These are phyloP conservation scores for Phyllosticta ampelicida DNA, from an alignment of 2,329 filamentous ascomycete species.

Conservation along the genomic window DNA sequence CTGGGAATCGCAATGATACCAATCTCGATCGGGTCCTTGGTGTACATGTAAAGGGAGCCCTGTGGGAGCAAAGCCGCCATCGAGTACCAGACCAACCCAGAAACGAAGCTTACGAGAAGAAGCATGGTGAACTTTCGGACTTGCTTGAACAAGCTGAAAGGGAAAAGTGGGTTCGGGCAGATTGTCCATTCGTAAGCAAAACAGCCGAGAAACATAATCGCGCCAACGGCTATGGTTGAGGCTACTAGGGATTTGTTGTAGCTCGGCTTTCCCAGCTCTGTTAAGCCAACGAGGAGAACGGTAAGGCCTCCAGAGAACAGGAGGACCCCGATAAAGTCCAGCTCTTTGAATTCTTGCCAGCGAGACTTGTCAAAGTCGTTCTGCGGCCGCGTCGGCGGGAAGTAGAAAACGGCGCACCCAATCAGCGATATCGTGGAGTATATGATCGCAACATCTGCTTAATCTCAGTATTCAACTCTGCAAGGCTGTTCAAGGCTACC, in stretches of 20 bases:
- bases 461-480: constrained; percentile 33
- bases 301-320: constrained; percentile 37
- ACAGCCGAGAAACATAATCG: constrained; percentile 15
- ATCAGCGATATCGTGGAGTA: constrained; percentile 30
- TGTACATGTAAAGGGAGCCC: constrained; percentile 16
- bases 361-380: constrained; percentile 17
- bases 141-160: constrained; percentile 20
- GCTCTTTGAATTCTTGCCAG: constrained; percentile 21
- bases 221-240: constrained; percentile 19
- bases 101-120: constrained; percentile 19
- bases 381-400: constrained; percentile 37
- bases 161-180: constrained; percentile 19
- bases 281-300: constrained; percentile 38
- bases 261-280: constrained; percentile 30
- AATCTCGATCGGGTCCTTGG: constrained; percentile 15
- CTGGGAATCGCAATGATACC: constrained; percentile 16
- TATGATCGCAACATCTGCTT: constrained; percentile 33
- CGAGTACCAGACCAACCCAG: constrained; percentile 22
- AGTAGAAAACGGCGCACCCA: constrained; percentile 37
- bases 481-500: neutral
- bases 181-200: constrained; percentile 16
- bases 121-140: constrained; percentile 20
- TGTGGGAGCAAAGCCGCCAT: constrained; percentile 17
- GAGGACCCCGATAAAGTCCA: constrained; percentile 39
- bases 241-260: constrained; percentile 20